Evolutionary conservation across 2,329 filamentous ascomycete genomes (phyloP).

Genomic region (Hypomyces rosellus): DNA sequence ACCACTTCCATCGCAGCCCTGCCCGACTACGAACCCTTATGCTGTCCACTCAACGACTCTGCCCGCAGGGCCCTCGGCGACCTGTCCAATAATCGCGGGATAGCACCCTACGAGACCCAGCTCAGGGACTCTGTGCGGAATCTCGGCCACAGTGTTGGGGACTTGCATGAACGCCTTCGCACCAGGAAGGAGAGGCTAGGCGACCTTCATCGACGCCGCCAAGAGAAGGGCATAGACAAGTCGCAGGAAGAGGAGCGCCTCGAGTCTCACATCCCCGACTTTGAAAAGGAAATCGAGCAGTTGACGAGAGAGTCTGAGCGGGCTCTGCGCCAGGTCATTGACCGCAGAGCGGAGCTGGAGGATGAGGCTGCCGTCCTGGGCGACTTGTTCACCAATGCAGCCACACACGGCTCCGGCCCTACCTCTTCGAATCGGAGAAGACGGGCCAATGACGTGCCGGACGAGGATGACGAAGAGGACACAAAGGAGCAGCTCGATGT

Average conservation of each 20-base stretch:
- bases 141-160: constrained; percentile 39
- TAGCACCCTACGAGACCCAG: constrained; percentile 39
- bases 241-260: constrained; percentile 31
- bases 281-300: constrained; percentile 34
- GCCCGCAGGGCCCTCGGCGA: constrained; percentile 35
- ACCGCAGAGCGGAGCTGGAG: constrained; percentile 42
- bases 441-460: constrained; percentile 10
- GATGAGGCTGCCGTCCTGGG: constrained; percentile 38
- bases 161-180: constrained; percentile 42
- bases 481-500: constrained; percentile 19
- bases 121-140: constrained; percentile 38
- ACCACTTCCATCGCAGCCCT: constrained; percentile 24
- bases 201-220: constrained; percentile 27
- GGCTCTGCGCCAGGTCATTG: constrained; percentile 43
- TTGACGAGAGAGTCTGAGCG: constrained; percentile 41
- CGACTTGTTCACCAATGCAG: constrained; percentile 26
- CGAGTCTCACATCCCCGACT: constrained; percentile 32
- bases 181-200: constrained; percentile 30
- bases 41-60: constrained; percentile 36
- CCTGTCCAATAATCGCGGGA: constrained; percentile 36
- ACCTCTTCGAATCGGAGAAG: constrained; percentile 9
- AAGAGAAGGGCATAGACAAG: constrained; percentile 30
- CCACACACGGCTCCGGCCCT: constrained; percentile 13
- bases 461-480: constrained; percentile 15
- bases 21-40: constrained; percentile 46